Percentiles rank a stretch among this genome's conserved stretches.
Evolutionary conservation across 2,329 filamentous ascomycete species (phyloP).

Genomic region (Aurifilum marmelostoma): DNA sequence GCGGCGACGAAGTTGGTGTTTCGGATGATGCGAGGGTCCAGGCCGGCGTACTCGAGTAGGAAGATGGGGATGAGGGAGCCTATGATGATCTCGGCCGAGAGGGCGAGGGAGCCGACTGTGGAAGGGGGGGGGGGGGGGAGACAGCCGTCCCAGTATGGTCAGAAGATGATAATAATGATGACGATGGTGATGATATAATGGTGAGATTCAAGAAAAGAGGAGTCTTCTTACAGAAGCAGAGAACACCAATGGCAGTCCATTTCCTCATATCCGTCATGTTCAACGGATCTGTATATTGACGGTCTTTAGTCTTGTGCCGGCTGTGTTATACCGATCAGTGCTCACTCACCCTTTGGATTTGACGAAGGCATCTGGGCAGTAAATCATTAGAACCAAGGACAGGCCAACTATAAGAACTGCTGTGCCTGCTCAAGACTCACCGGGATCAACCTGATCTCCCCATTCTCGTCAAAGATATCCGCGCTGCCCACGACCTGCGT

Average conservation of each 20-base stretch:
- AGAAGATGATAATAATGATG: background rate
- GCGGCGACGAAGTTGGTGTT: slow-evolving; percentile 34
- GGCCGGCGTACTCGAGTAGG: slow-evolving; percentile 41
- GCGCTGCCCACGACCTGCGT: slow-evolving; percentile 31
- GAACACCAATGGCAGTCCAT: slow-evolving; percentile 37
- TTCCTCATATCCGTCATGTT: slow-evolving; percentile 40
- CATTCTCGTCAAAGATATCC: slow-evolving; percentile 32
- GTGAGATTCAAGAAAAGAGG: no score
- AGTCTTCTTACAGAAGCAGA: slow-evolving; percentile 40
- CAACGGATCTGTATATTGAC: slow-evolving; percentile 35
- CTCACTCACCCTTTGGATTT: slow-evolving; percentile 36
- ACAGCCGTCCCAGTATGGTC: background rate
- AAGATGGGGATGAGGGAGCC: slow-evolving; percentile 40
- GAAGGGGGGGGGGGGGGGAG: background rate
- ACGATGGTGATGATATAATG: background rate
- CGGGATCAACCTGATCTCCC: slow-evolving; percentile 32
- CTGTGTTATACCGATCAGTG: background rate
- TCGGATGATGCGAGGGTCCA: slow-evolving; percentile 38
- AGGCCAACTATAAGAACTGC: no score
- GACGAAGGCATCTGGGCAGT: slow-evolving; percentile 36
- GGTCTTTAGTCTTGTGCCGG: background rate
- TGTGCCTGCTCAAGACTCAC: slow-evolving; percentile 19
- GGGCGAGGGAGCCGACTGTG: slow-evolving; percentile 37
- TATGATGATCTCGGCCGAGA: slow-evolving; percentile 38
- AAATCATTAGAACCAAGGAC: background rate